Evolutionary conservation across 2,329 filamentous ascomycete species (phyloP), one percentile per base, ranked within the genome.

Genomic region (Monilinia aucupariae): DNA sequence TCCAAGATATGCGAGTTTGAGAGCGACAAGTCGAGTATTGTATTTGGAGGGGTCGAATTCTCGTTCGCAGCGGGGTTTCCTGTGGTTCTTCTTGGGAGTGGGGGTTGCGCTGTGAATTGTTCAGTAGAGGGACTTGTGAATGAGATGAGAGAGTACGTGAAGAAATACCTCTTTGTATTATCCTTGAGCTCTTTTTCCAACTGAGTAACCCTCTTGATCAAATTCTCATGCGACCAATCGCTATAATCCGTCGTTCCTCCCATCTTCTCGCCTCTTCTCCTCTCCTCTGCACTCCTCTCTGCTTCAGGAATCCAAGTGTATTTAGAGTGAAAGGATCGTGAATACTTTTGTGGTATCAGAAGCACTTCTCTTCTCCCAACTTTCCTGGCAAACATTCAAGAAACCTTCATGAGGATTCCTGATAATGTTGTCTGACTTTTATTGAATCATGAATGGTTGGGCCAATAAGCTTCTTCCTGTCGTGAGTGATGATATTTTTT

Each of bases 1-100:
- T 53, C 94, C 94, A 43, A 97, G 78, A 74, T 99, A 99, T 47
- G 94, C 92, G 66, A 99, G 86, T 75, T 97, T 97, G 64, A 99
- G 79, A 9, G 93, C 94, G 67, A 99, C 89, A 65, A 88, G 85
- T 53, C 94, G 85, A 1, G 91, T 96, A 43, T 85, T 83, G 75
- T 97, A 96, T 72, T 86, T 89, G 17, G 85, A 86, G 0, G 90
- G 85, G 73, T 97, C 91, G 71, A 96, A 74, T 10, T 60, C 62
- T 50, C 70, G 68, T 59, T 72, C 71, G 43, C 61, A 59, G 25
- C 70, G 68, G 2, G 67, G 64, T 59, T 72, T 74, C 64, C 72
- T 72, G 48, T 60, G 69, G 66, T 81, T 69, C 66, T 77, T 80
- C 70, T 77, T 82, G 37, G 50, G n/a, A 12, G 56, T 22, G n/a